Percentiles rank a stretch among this genome's conserved stretches.
Conservation (phyloP, 345 rosid genomes). For the Hirschfeldia incana region DNA sequence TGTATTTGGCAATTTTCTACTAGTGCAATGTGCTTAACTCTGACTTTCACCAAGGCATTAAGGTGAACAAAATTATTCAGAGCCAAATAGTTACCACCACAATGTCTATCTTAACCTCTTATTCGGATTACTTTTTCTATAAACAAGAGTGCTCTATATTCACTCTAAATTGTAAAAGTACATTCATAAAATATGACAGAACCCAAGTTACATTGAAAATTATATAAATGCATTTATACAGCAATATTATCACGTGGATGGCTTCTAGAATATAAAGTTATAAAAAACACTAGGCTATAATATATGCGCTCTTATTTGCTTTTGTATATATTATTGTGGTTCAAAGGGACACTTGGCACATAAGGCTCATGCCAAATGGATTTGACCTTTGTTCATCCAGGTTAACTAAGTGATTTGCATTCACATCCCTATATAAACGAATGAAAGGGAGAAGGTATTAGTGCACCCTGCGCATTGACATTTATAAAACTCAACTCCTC, state of each 20-base stretch:
- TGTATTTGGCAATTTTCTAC: too few species aligned
- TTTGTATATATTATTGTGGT: slow-evolving; percentile 18
- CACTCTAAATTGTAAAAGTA: not conserved
- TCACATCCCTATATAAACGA: slow-evolving; percentile 29
- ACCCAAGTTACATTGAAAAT: slow-evolving; percentile 24
- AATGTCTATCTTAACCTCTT: not conserved
- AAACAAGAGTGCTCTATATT: not conserved
- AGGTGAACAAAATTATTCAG: not conserved
- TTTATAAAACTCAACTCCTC: slow-evolving; percentile 31
- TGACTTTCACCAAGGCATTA: not conserved
- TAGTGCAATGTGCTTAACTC: slow-evolving; percentile 4
- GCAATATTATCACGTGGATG: slow-evolving; percentile 24
- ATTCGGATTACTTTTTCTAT: not conserved
- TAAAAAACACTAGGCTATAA: not conserved
- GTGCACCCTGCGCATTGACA: slow-evolving; percentile 32
- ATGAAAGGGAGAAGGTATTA: slow-evolving; percentile 17
- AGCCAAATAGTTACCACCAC: not conserved
- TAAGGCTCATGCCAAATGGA: slow-evolving; percentile 29
- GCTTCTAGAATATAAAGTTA: slow-evolving; percentile 28
- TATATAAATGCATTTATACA: not conserved
- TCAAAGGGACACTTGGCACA: slow-evolving; percentile 46
- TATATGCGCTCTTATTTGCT: not conserved
- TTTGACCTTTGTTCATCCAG: slow-evolving; percentile 40
- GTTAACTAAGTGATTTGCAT: slow-evolving; percentile 14
- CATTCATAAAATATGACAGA: slow-evolving; percentile 18